Percentiles rank a stretch among this genome's conserved stretches.
phyloP scores from a whole-genome alignment of 345 rosid genomes.

The Odontarrhena argentea region DNA sequence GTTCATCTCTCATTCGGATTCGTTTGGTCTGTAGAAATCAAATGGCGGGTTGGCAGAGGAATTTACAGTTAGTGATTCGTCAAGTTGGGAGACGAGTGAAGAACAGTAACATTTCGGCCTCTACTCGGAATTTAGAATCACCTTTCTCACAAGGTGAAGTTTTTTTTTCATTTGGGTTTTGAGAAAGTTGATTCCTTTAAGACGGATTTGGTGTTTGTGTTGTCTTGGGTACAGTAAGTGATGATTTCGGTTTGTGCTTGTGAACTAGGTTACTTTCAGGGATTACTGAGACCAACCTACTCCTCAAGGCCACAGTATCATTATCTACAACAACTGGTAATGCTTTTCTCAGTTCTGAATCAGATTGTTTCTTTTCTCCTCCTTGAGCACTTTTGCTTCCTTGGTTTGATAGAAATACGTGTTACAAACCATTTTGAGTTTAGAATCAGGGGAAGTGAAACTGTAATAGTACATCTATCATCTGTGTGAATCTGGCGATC shows the following conservation, averaged over 20 bases:
- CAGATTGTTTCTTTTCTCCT: slow-evolving; percentile 2
- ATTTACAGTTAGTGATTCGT: slow-evolving; percentile 54
- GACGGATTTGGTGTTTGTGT: neutral
- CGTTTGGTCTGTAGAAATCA: neutral
- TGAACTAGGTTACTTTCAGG: slow-evolving; percentile 42
- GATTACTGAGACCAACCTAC: slow-evolving; percentile 49
- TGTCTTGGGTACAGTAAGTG: slow-evolving; percentile 3
- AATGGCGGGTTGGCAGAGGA: slow-evolving; percentile 83
- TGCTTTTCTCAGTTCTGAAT: neutral
- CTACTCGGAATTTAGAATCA: slow-evolving; percentile 38
- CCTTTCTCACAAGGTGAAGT: slow-evolving; percentile 42
- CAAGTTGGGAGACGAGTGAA: slow-evolving; percentile 52
- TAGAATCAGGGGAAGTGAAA: slow-evolving; percentile 3
- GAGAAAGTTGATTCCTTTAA: slow-evolving; percentile 7
- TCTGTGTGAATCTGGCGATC: neutral
- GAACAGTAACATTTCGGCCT: slow-evolving; percentile 40
- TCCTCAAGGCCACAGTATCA: slow-evolving; percentile 58
- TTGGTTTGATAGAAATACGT: neutral
- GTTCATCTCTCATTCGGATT: slow-evolving; percentile 16
- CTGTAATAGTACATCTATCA: neutral
- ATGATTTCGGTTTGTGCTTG: slow-evolving; percentile 43
- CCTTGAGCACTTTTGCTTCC: neutral
- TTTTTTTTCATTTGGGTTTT: slow-evolving; percentile 14
- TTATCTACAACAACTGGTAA: slow-evolving; percentile 72
- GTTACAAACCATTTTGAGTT: neutral